phyloP scores from a whole-genome alignment of 140 eudicot genomes.

The Stevia rebaudiana region DNA sequence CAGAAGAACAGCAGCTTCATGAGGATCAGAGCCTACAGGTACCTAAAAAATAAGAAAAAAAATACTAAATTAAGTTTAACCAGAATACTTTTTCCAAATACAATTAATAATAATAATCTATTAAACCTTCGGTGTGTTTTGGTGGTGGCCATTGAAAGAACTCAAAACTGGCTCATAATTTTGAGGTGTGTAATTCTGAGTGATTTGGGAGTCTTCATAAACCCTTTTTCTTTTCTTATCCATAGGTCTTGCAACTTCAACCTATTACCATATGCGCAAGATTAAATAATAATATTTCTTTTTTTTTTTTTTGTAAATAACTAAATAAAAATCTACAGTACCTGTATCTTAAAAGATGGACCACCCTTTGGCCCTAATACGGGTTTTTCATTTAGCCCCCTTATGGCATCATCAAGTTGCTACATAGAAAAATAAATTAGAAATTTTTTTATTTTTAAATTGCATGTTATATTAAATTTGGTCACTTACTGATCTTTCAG shows the following conservation, averaged over 20 bases:
- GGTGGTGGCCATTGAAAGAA: conserved; percentile 29
- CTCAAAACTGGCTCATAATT: conserved; percentile 26
- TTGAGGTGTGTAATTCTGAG: conserved; percentile 28
- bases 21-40: conserved; percentile 50
- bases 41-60: conserved; percentile 33
- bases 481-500: conserved; percentile 59
- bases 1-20: conserved; percentile 72
- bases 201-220: conserved; percentile 50
- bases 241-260: conserved; percentile 87
- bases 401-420: conserved; percentile 76
- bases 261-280: conserved; percentile 36
- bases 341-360: conserved; percentile 49
- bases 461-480: background rate
- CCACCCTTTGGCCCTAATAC: conserved; percentile 64
- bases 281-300: background rate
- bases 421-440: conserved; percentile 19
- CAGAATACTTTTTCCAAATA: background rate
- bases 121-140: conserved; percentile 31
- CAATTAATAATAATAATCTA: background rate
- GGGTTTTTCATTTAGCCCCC: conserved; percentile 51
- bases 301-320: background rate
- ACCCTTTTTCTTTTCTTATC: conserved; percentile 68
- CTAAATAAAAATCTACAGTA: conserved; percentile 10
- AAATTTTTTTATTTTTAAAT: background rate
- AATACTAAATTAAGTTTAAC: background rate